These are phyloP conservation scores for Pseudopyrenochaeta lycopersici DNA, from an alignment of 2,329 filamentous ascomycete genomes.

Conservation along the genomic window DNA sequence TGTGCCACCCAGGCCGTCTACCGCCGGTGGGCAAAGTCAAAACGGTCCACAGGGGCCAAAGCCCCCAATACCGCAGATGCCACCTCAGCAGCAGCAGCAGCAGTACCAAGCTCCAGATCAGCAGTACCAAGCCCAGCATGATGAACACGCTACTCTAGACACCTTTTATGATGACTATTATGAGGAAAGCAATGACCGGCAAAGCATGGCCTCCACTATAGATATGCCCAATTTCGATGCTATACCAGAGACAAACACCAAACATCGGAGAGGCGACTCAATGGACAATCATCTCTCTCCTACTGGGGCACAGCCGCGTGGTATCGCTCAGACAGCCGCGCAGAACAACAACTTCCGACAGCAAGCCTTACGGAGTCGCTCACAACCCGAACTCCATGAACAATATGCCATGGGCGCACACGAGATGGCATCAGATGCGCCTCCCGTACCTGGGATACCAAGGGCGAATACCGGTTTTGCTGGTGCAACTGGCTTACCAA, in stretches of 20 bases:
- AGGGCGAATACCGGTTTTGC: constrained; percentile 52
- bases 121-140: constrained; percentile 29
- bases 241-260: constrained; percentile 50
- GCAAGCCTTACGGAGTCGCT: constrained; percentile 67
- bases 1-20: constrained; percentile 48
- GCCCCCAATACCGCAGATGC: constrained; percentile 40
- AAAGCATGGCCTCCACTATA: constrained; percentile 57
- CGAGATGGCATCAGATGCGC: constrained; percentile 74
- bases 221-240: constrained; percentile 73
- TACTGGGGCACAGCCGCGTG: constrained; percentile 10
- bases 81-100: constrained; percentile 21
- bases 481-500: constrained; percentile 31
- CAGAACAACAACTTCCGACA: constrained; percentile 37
- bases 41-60: constrained; percentile 35
- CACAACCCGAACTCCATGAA: constrained; percentile 68
- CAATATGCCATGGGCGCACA: constrained; percentile 61
- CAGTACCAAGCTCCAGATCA: constrained; percentile 30
- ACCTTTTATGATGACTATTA: constrained; percentile 62
- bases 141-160: constrained; percentile 55
- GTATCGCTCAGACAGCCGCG: constrained; percentile 11
- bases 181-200: constrained; percentile 41
- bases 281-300: constrained; percentile 48
- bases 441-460: constrained; percentile 60
- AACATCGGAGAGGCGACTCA: constrained; percentile 47
- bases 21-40: constrained; percentile 41